Percentiles rank a stretch among this genome's conserved stretches.
Conservation (phyloP, 345 rosid species). For the Populus deltoides region DNA sequence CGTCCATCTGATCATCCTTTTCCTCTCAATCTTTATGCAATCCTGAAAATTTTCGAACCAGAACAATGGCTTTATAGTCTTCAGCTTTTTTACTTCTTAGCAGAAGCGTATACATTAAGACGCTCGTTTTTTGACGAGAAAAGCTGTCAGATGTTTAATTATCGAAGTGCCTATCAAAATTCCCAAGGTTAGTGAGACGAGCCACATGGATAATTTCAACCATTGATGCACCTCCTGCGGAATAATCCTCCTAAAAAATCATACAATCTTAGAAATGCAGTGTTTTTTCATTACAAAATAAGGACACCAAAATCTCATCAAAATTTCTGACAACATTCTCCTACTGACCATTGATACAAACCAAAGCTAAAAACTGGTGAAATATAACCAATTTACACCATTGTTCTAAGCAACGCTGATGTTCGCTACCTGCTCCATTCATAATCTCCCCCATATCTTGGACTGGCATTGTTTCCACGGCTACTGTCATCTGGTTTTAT, state of each 20-base stretch:
- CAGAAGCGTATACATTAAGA: background rate
- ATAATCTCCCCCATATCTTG: slow-evolving; percentile 69
- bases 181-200: background rate
- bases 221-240: background rate
- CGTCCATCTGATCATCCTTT: too few species aligned
- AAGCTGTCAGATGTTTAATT: too few species aligned
- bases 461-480: slow-evolving; percentile 42
- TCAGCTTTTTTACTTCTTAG: background rate
- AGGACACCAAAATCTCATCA: background rate
- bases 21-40: background rate
- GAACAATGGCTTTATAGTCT: background rate
- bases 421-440: slow-evolving; percentile 65
- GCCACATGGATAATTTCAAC: background rate
- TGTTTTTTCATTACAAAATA: background rate
- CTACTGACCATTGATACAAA: background rate
- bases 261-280: background rate
- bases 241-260: background rate
- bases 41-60: background rate
- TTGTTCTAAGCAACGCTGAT: background rate
- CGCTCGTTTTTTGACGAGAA: background rate
- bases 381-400: background rate
- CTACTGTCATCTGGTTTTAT: slow-evolving; percentile 49
- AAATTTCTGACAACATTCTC: slow-evolving; percentile 3
- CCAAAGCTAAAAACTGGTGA: too few species aligned
- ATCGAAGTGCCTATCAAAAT: background rate